A percentile compares a stretch with the other conserved stretches of the same genome.
phyloP scores from a whole-genome alignment of 768 basidiomycete species.

The Mycena epipterygia region DNA sequence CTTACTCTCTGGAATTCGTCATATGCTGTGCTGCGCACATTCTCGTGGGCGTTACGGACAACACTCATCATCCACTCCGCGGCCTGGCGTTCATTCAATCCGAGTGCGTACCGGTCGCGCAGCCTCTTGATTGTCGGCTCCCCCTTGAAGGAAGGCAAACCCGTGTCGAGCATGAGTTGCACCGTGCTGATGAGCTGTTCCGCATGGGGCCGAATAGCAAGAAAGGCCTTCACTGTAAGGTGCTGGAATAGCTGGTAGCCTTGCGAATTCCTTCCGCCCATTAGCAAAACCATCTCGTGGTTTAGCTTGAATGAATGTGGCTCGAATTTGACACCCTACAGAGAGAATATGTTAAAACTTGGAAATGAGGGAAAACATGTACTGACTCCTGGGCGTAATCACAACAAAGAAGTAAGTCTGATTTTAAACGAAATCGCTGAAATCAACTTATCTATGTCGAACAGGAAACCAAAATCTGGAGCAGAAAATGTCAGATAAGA shows the following conservation, averaged over 20 bases:
- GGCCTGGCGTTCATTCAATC: slow-evolving; percentile 89
- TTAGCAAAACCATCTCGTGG: slow-evolving; percentile 97
- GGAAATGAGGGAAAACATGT: slow-evolving; percentile 2
- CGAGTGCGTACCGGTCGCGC: slow-evolving; percentile 87
- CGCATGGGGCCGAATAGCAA: slow-evolving; percentile 94
- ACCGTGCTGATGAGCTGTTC: slow-evolving; percentile 92
- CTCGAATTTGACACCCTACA: slow-evolving; percentile 97
- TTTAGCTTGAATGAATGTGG: slow-evolving; percentile 98
- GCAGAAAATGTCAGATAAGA: slow-evolving; percentile 11
- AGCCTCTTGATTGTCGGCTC: slow-evolving; percentile 91
- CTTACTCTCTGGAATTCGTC: slow-evolving; percentile 95
- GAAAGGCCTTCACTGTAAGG: slow-evolving; percentile 95
- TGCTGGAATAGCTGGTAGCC: slow-evolving; percentile 96
- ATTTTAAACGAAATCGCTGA: slow-evolving; percentile 13
- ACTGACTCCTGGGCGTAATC: slow-evolving; percentile 78
- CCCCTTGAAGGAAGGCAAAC: slow-evolving; percentile 96
- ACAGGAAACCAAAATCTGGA: slow-evolving; percentile 95
- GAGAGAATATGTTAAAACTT: slow-evolving; percentile 11
- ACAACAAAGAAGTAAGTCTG: slow-evolving; percentile 45
- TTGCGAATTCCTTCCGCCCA: slow-evolving; percentile 96
- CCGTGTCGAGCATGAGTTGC: slow-evolving; percentile 95
- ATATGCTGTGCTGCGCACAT: slow-evolving; percentile 92
- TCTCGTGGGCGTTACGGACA: slow-evolving; percentile 95
- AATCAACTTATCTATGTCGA: slow-evolving; percentile 94
- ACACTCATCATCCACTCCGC: slow-evolving; percentile 94